Evolutionary conservation across 78 protist species (phyloP), one percentile per base, ranked within the genome.

Genomic region (Thecamonas trahens): DNA sequence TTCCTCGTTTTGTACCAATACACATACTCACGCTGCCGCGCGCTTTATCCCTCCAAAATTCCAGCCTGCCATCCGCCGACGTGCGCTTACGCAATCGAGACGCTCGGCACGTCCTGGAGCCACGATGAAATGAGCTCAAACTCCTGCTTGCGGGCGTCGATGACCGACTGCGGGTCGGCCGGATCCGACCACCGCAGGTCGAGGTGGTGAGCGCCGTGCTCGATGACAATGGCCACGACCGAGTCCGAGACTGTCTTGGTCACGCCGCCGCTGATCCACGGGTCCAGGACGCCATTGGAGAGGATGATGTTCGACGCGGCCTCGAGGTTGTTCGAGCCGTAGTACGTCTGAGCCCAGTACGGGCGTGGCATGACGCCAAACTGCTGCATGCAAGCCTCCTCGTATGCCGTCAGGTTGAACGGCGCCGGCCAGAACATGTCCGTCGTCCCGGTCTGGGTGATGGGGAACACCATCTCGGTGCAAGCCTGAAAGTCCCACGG

Each of bases 191-290:
- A 37, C 38, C 74, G 26, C 38, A 81, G 61, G 53, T 81, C 86
- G 31, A 67, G 63, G 28, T 81, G 86, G 55, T 81, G 86, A 8
- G 81, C 86, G 20, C 81, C 86, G 11, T 44, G 18, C 28, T 26
- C 32, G 6, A 68, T 57, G 58, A 1, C 13, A 32, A 71, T 7
- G 67, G 61, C 34, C 1, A 20, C 26, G n/a, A 55, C 6, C 22
- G 71, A 35, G 26, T 31, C 50, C 35, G 34, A 6, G 26, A 37
- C 20, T 20, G 1, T 18, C 14, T 63, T 5, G 13, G 7, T 4
- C 37, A 79, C 24, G 39, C 80, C 74, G 34, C 81, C 86, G 42
- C 37, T 22, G 31, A 22, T 38, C 81, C 80, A 74, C n/a, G 86
- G 86, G 47, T 81, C 86, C 29, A 58, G 58, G 32, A 14, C 8